A percentile compares a stretch with the other conserved stretches of the same genome.
Conservation (phyloP, 2,329 filamentous ascomycete species). For the Apiospora rasikravindrae region DNA sequence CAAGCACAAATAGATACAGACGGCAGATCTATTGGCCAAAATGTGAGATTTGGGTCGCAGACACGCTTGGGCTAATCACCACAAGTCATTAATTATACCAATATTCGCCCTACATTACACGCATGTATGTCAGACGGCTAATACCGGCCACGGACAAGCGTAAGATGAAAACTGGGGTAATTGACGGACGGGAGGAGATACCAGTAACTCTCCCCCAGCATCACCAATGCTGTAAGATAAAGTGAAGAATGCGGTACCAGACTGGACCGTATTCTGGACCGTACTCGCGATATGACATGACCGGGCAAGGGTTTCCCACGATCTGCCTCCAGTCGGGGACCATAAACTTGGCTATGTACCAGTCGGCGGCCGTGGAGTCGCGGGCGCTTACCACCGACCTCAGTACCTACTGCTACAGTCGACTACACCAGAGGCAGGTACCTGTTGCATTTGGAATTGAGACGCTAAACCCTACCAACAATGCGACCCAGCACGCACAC, state of each 20-base stretch:
- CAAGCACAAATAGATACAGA: neutral
- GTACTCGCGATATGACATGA: neutral
- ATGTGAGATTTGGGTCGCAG: neutral
- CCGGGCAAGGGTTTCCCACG: neutral
- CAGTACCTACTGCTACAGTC: neutral
- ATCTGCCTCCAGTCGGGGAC: neutral
- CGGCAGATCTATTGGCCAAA: neutral
- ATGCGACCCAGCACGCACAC: neutral
- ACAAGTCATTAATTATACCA: neutral
- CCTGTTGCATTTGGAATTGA: conserved; percentile 3
- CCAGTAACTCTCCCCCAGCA: neutral
- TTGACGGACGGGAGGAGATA: neutral
- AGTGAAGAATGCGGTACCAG: neutral
- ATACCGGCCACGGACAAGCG: neutral
- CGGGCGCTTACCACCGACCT: neutral
- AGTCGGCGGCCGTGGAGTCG: conserved; percentile 9
- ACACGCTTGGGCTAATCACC: neutral
- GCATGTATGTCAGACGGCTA: neutral
- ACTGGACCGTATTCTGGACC: conserved; percentile 6
- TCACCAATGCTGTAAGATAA: neutral
- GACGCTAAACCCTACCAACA: conserved; percentile 12
- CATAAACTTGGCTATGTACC: neutral
- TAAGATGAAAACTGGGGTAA: conserved; percentile 11
- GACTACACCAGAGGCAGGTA: neutral
- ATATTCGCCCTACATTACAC: neutral